phyloP scores from a whole-genome alignment of 2,329 filamentous ascomycete genomes.

The Aspergillus thermomutatus region DNA sequence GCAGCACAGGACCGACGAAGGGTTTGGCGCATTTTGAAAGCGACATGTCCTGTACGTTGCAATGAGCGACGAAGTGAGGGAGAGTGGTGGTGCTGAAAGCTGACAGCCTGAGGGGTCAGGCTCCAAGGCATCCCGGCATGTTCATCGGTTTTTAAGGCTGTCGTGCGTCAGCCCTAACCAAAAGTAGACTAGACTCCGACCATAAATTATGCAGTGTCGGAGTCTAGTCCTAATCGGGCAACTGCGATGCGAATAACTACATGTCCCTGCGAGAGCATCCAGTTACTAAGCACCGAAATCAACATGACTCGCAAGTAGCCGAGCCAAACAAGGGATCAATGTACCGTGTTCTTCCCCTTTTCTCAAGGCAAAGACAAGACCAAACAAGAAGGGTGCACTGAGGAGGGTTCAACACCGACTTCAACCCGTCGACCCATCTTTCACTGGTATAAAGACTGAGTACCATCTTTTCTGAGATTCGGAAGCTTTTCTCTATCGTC shows the following conservation, averaged over 20 bases:
- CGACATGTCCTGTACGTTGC: not conserved
- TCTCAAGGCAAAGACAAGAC: not conserved
- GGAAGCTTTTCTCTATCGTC: not conserved
- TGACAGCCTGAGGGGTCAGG: not conserved
- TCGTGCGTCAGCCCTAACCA: not conserved
- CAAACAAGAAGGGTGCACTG: not conserved
- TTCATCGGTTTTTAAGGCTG: not conserved
- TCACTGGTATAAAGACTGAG: not conserved
- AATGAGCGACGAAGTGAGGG: not conserved
- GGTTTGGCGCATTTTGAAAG: slow-evolving; percentile 49
- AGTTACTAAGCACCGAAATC: not conserved
- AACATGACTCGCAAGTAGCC: not conserved
- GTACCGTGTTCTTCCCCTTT: not conserved
- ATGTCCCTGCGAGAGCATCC: not conserved
- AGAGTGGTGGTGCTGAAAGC: not conserved
- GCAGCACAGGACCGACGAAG: slow-evolving; percentile 56
- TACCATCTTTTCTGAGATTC: not conserved
- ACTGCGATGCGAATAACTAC: not conserved
- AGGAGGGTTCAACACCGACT: not conserved
- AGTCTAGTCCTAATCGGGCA: slow-evolving; percentile 23
- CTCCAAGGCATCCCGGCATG: not conserved
- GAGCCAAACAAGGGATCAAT: not conserved
- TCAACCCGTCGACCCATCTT: not conserved
- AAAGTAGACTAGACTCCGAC: slow-evolving; percentile 25
- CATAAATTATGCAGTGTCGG: slow-evolving; percentile 8